Evolutionary conservation across 371 early-diverging fungal species (phyloP).

Genomic region (Capillidium heterosporum): DNA sequence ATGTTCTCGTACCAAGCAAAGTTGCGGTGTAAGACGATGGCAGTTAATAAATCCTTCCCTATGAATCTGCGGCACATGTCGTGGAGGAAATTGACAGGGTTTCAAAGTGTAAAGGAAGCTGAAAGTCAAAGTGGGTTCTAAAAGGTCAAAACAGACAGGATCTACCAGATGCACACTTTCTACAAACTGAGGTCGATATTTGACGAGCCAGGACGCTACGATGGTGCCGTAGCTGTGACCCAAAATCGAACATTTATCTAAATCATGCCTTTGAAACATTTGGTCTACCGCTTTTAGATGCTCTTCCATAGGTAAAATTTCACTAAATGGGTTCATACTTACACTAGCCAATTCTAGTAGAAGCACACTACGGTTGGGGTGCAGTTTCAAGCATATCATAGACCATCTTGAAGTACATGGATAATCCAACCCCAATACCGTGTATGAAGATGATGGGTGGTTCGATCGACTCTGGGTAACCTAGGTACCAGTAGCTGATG

Average conservation of each 20-base stretch:
- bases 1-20: neutral
- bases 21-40: neutral
- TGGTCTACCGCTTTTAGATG: neutral
- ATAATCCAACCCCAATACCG: neutral
- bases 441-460: neutral
- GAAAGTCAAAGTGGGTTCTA: too few relatives aligned
- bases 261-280: neutral
- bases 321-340: too few relatives aligned
- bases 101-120: too few relatives aligned
- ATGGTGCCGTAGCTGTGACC: neutral
- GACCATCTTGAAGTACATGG: neutral
- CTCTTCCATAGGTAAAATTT: neutral
- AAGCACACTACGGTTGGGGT: neutral
- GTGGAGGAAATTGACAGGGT: too few relatives aligned
- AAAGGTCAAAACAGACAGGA: slow-evolving; percentile 1
- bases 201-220: neutral
- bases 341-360: neutral
- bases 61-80: too few relatives aligned
- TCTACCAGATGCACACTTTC: neutral
- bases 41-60: neutral
- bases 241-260: neutral
- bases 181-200: neutral
- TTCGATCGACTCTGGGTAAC: too few relatives aligned
- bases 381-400: too few relatives aligned
- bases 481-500: too few relatives aligned